Evolutionary conservation across 495 filamentous ascomycete genomes (phyloP), one percentile per base, ranked within the genome.

Genomic region (Penicillium psychrofluorescens): DNA sequence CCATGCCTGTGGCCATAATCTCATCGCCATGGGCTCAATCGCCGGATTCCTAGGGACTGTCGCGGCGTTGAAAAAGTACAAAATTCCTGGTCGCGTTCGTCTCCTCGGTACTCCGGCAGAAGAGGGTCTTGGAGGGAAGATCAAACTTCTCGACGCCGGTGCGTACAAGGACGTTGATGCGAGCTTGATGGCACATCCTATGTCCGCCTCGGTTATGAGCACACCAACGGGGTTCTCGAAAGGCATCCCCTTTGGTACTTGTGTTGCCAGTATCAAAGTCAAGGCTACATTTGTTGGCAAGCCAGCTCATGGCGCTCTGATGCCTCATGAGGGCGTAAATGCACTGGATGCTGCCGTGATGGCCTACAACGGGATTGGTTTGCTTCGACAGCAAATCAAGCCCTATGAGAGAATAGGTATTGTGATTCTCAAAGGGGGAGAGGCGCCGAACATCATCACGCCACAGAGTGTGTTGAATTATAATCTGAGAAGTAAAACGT

Each of bases 81-180:
- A 48, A 2, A 50, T 79, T 2, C 45, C 53, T 1, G 81, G 81
- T 7, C 75, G 73, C 41, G 71, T 80, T 0, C 54, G 75, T 27
- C 52, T 84, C 27, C 72, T 84, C 16, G 80, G 81, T 16, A 83
- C 79, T 0, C 81, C 81, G 1, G 81, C 75, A 0, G 81, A 85
- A 60, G 80, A 84, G 67, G 73, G 68, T 9, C 74, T 75, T n/a
- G 79, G 78, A 11, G 81, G 80, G 11, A 84, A 86, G 52, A 76
- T 80, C 48, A 72, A 67, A 32, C 64, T 84, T n/a, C 58, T 83
- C 22, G 40, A 77, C 6, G 71, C 67, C 1, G 78, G 77, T 0
- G 80, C 78, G 1, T 81, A 78, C 56, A 50, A 66, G 22, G 68
- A 71, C 38, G 75, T 78, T 28, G 77, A 82, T 50, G 68, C 78